phyloP scores from a whole-genome alignment of 805 yeast species.

The Candida dajiaensis region DNA sequence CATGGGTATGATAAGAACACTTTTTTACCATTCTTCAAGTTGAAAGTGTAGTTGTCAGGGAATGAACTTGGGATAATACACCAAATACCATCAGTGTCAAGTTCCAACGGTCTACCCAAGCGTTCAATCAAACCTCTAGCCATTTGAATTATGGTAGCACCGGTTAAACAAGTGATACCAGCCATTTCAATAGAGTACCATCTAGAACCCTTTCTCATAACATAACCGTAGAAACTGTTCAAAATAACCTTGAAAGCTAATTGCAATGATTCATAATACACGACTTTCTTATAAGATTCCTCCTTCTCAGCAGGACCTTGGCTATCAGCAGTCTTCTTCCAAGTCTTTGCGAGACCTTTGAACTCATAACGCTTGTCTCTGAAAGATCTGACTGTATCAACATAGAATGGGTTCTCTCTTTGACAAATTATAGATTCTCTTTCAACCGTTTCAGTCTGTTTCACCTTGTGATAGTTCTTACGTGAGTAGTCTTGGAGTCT shows the following conservation, averaged over 20 bases:
- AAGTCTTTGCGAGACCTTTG: constrained; percentile 86
- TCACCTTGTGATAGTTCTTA: constrained; percentile 77
- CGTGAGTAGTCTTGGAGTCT: constrained; percentile 78
- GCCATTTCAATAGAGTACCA: constrained; percentile 99
- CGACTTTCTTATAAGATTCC: constrained; percentile 91
- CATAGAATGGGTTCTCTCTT: constrained; percentile 95
- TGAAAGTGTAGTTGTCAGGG: constrained; percentile 80
- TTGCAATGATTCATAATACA: constrained; percentile 90
- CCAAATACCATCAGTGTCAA: constrained; percentile 99
- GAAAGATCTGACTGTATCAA: constrained; percentile 87
- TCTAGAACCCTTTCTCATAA: constrained; percentile 97
- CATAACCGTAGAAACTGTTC: constrained; percentile 96
- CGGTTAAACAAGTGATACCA: constrained; percentile 96
- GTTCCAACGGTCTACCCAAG: constrained; percentile 89
- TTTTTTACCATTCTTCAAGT: constrained; percentile 70
- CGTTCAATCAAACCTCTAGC: constrained; percentile 89
- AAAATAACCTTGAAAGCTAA: constrained; percentile 95
- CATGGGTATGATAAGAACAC: constrained; percentile 86
- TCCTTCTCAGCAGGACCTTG: constrained; percentile 58
- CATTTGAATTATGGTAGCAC: constrained; percentile 97
- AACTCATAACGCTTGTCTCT: constrained; percentile 96
- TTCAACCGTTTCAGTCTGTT: constrained; percentile 76
- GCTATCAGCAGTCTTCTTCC: constrained; percentile 76
- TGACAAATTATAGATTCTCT: constrained; percentile 95
- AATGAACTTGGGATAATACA: constrained; percentile 91